Base-by-base conservation (phyloP, 805 yeast species). In the Gaillardinia entomophila region DNA sequence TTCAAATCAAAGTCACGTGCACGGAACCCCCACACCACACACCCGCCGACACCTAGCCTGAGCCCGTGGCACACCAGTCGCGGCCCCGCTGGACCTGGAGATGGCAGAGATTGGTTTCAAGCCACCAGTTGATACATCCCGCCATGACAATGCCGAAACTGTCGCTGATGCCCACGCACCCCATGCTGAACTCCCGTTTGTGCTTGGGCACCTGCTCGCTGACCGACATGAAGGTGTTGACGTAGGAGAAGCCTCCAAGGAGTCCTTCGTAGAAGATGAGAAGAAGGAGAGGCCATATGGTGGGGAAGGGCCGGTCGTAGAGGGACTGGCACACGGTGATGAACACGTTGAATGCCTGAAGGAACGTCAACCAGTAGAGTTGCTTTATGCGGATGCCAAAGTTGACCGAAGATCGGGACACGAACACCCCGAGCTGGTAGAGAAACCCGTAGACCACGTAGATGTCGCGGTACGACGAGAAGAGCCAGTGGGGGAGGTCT, bases 401-500 rank as follows among this genome's bases (percentile, higher is more conserved):
- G 3, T 78, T 66, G 0, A 85, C 79, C 1, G 96, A 85, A 0
- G 97, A 85, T 36, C 97, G 66, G 3, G 97, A 87, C 1, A 90
- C 72, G 48, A 90, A 88, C 0, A 90, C 98, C 6, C 98, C 98
- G 3, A 87, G 51, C 54, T 90, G 97, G 48, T 90, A 90, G 3
- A 89, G 55, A 3, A 95, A 81, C 6, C 96, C 94, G 51, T 90
- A 90, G 1, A 87, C 77, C 11, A 90, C 97, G 53, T 90, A 90
- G 3, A 85, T 82, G 47, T 90, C 97, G 41, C 97, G 70, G 53
- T 73, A 86, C 13, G 73, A 60, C 2, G 59, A 49, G 48, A 88
- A 84, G 4, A 65, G 42, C 68, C 70, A 66, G 12, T 28, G 31
- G 3, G 95, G 95, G 53, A 82, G 68, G 16, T 73, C 68, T 1